phyloP scores from a whole-genome alignment of 257 asterid species.

The Solanum stenotomum region DNA sequence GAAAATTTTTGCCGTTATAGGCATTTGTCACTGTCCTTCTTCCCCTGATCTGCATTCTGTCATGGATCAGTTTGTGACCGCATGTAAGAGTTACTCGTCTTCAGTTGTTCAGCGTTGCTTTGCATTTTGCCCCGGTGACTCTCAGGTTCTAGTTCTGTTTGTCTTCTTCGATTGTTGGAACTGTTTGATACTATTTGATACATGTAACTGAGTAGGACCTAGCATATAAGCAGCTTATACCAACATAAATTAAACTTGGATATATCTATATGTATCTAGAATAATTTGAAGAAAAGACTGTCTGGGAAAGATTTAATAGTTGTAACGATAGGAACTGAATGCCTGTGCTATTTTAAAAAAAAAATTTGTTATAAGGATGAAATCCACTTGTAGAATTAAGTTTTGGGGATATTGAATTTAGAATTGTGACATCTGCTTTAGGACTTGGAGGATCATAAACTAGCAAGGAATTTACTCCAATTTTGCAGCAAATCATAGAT shows the following conservation, averaged over 20 bases:
- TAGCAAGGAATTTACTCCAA: not conserved
- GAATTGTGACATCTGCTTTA: not conserved
- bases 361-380: not conserved
- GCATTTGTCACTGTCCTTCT: conserved; percentile 83
- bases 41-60: conserved; percentile 77
- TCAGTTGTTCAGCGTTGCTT: conserved; percentile 87
- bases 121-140: conserved; percentile 88
- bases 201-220: not conserved
- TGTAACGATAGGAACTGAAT: not conserved
- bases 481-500: not conserved
- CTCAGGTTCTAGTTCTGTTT: conserved; percentile 28
- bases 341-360: not conserved
- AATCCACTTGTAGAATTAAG: not conserved
- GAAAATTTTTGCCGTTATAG: conserved; percentile 78
- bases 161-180: not conserved
- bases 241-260: not conserved
- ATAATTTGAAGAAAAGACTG: not conserved
- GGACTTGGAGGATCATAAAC: not conserved
- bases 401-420: not conserved
- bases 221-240: not conserved
- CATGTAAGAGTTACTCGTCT: conserved; percentile 66
- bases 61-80: conserved; percentile 43
- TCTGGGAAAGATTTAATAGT: not conserved
- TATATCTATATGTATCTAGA: not conserved
- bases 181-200: not conserved